Evolutionary conservation across 352 stramenopile species (phyloP).

Genomic region (Phytopythium helicoides): DNA sequence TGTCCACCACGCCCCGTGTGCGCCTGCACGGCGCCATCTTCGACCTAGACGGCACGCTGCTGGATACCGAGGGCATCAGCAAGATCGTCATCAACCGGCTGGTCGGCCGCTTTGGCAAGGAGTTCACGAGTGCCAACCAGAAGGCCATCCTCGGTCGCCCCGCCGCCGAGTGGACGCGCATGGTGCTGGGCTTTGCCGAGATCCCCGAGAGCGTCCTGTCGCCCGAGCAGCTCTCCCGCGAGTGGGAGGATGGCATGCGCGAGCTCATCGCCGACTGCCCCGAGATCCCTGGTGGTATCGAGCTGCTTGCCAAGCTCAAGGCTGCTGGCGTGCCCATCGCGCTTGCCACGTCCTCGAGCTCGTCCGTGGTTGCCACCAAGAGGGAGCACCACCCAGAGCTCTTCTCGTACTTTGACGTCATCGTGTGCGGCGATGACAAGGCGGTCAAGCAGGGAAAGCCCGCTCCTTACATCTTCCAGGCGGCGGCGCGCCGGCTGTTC

Average conservation of each 20-base stretch:
- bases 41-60: constrained; percentile 79
- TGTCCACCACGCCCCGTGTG: constrained; percentile 8
- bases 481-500: constrained; percentile 54
- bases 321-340: constrained; percentile 56
- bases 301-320: constrained; percentile 45
- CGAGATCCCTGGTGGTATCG: constrained; percentile 50
- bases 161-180: constrained; percentile 64
- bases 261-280: constrained; percentile 52
- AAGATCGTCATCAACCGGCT: constrained; percentile 54
- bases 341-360: constrained; percentile 70
- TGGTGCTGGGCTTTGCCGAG: constrained; percentile 46
- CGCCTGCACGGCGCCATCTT: constrained; percentile 60
- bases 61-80: constrained; percentile 80
- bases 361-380: constrained; percentile 63
- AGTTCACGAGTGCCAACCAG: constrained; percentile 59
- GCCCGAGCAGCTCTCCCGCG: constrained; percentile 50
- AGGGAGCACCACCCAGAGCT: constrained; percentile 61
- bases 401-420: constrained; percentile 72
- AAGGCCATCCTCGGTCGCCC: constrained; percentile 76
- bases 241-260: constrained; percentile 62
- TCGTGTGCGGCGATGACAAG: constrained; percentile 77
- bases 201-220: constrained; percentile 36
- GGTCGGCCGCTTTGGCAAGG: constrained; percentile 48
- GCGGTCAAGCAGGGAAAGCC: constrained; percentile 70
- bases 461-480: constrained; percentile 79